These are phyloP conservation scores for Penicillium cataractarum DNA, from an alignment of 495 filamentous ascomycete genomes.

Conservation along the genomic window DNA sequence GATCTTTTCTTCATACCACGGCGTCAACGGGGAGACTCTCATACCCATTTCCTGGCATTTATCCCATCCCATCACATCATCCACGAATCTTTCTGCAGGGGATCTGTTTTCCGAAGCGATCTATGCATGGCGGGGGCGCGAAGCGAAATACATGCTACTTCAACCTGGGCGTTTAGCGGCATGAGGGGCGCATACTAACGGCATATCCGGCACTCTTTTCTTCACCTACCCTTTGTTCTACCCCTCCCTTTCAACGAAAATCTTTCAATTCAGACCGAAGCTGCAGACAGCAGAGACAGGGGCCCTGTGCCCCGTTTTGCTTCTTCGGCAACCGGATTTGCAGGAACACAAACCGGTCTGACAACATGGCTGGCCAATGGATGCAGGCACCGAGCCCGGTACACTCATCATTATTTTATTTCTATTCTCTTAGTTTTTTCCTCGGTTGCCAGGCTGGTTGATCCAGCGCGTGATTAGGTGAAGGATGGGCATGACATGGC, in stretches of 20 bases:
- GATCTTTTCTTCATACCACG: conserved; percentile 29
- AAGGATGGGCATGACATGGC: neutral
- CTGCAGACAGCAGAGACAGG: conserved; percentile 18
- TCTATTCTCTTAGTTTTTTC: conserved; percentile 1
- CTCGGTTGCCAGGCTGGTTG: conserved; percentile 5
- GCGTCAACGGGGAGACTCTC: conserved; percentile 18
- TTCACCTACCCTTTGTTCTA: neutral
- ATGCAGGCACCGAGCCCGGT: conserved; percentile 26
- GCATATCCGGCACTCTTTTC: conserved; percentile 12
- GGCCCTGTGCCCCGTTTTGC: neutral
- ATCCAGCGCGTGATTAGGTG: conserved; percentile 6
- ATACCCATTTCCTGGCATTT: neutral
- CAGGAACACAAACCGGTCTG: conserved; percentile 18
- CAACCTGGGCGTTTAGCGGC: conserved; percentile 19
- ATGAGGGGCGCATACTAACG: neutral
- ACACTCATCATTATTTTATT: conserved; percentile 4
- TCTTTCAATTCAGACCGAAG: conserved; percentile 16
- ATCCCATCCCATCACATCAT: neutral
- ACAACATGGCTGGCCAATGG: conserved; percentile 26
- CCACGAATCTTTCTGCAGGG: conserved; percentile 5
- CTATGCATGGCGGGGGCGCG: conserved; percentile 17
- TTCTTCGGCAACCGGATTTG: conserved; percentile 1
- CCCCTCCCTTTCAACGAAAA: neutral
- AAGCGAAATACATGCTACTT: conserved; percentile 11
- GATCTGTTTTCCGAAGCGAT: conserved; percentile 15